Evolutionary conservation across 352 stramenopile genomes (phyloP).

Genomic region (Paralagenidium karlingii): DNA sequence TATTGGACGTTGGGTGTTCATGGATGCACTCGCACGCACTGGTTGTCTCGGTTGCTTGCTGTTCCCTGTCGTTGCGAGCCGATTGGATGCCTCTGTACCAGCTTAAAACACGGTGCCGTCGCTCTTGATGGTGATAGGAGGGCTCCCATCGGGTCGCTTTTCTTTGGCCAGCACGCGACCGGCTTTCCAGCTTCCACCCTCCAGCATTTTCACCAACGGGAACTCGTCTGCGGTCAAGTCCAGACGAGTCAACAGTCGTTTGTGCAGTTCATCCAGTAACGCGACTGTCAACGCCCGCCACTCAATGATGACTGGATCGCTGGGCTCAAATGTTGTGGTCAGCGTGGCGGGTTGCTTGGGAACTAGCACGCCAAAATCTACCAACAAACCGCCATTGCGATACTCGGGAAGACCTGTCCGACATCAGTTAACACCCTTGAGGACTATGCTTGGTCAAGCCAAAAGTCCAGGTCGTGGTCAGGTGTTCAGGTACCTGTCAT

Average conservation of each 20-base stretch:
- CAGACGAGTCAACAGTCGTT: constrained; percentile 42
- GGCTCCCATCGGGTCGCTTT: constrained; percentile 47
- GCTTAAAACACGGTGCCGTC: constrained; percentile 79
- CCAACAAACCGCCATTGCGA: constrained; percentile 67
- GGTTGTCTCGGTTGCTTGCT: no score
- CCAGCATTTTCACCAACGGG: constrained; percentile 79
- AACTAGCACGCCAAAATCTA: constrained; percentile 68
- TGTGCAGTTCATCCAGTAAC: constrained; percentile 65
- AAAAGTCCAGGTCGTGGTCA: constrained; percentile 7
- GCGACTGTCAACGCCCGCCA: constrained; percentile 76
- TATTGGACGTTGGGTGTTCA: no score
- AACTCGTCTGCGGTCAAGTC: constrained; percentile 61
- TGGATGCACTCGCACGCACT: no score
- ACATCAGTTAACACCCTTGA: background rate
- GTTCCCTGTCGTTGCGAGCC: no score
- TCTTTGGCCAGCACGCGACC: constrained; percentile 69
- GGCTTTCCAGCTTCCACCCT: constrained; percentile 79
- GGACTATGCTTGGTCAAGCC: background rate
- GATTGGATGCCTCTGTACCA: no score
- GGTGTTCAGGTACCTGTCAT: constrained; percentile 34
- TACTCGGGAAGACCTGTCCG: constrained; percentile 59
- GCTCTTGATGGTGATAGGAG: constrained; percentile 78
- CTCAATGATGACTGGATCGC: constrained; percentile 70
- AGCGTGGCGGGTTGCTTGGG: constrained; percentile 43
- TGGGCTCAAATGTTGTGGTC: constrained; percentile 44